These are phyloP conservation scores for Elsinoe australis DNA, from an alignment of 2,329 filamentous ascomycete genomes.

Conservation along the genomic window DNA sequence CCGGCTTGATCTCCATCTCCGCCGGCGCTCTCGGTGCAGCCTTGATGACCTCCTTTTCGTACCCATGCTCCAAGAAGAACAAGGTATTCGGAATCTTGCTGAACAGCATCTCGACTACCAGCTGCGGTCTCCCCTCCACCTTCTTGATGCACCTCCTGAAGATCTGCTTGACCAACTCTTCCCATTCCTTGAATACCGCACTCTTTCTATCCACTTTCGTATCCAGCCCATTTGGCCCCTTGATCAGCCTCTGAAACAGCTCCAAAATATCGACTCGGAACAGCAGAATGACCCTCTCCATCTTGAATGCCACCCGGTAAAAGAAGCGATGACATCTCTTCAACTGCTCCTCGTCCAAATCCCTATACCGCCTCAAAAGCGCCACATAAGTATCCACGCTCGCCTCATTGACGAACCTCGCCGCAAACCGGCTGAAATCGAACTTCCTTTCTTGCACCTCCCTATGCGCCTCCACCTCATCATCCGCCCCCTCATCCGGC, in stretches of 20 bases:
- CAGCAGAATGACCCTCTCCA: constrained; percentile 79
- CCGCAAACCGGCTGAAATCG: constrained; percentile 77
- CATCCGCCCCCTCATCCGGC: constrained; percentile 57
- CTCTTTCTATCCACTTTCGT: constrained; percentile 25
- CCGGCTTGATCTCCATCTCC: constrained; percentile 73
- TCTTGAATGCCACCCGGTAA: constrained; percentile 89
- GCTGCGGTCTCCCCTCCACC: constrained; percentile 71
- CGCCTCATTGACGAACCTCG: constrained; percentile 72
- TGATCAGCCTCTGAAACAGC: constrained; percentile 84
- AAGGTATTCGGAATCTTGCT: constrained; percentile 79
- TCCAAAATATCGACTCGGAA: constrained; percentile 87
- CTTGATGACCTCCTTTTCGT: constrained; percentile 66
- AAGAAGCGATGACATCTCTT: constrained; percentile 92
- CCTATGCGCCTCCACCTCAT: constrained; percentile 61
- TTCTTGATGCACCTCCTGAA: constrained; percentile 76
- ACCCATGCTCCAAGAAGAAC: constrained; percentile 83
- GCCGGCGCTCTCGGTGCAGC: constrained; percentile 63
- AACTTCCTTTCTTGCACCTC: constrained; percentile 81
- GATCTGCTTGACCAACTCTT: constrained; percentile 78
- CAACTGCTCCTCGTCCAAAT: constrained; percentile 70
- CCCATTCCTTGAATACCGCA: constrained; percentile 75
- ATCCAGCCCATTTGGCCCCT: constrained; percentile 72
- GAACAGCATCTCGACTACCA: constrained; percentile 83
- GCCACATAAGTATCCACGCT: constrained; percentile 83
- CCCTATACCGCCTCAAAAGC: constrained; percentile 71